These are phyloP conservation scores for Annulohypoxylon stygium DNA, from an alignment of 495 filamentous ascomycete genomes.

Conservation along the genomic window DNA sequence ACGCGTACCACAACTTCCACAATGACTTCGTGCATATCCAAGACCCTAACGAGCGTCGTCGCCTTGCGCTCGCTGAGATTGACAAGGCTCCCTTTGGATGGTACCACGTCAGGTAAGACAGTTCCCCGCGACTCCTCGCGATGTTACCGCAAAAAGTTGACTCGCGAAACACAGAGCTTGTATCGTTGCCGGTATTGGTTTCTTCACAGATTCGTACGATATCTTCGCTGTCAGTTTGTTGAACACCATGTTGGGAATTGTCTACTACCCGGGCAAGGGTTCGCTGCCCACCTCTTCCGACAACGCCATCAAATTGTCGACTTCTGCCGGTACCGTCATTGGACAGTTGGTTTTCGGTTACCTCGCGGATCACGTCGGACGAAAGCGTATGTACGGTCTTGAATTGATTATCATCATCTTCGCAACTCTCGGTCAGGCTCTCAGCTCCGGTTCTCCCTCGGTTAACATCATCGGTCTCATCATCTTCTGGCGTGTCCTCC, in stretches of 20 bases:
- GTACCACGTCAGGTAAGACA: conserved; percentile 69
- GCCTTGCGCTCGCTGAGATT: conserved; percentile 80
- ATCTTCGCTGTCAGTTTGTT: conserved; percentile 79
- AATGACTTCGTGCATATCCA: conserved; percentile 72
- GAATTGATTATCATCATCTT: conserved; percentile 91
- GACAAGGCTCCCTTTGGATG: conserved; percentile 85
- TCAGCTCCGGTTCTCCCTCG: conserved; percentile 74
- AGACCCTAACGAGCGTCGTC: conserved; percentile 80
- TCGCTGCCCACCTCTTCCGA: conserved; percentile 73
- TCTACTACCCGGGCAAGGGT: conserved; percentile 71
- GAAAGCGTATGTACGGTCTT: conserved; percentile 88
- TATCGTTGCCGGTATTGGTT: conserved; percentile 84
- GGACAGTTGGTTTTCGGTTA: conserved; percentile 87
- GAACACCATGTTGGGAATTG: conserved; percentile 78
- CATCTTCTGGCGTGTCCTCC: conserved; percentile 90
- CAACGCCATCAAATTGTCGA: conserved; percentile 89
- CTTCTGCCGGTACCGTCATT: conserved; percentile 87
- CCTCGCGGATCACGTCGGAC: conserved; percentile 82
- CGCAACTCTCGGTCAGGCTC: conserved; percentile 81
- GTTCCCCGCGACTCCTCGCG: background rate
- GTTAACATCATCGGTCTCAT: conserved; percentile 81
- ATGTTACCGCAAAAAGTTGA: conserved; percentile 18
- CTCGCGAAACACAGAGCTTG: conserved; percentile 65
- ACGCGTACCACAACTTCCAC: conserved; percentile 77
- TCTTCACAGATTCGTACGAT: conserved; percentile 86